These are phyloP conservation scores for Sonneratia caseolaris DNA, from an alignment of 345 rosid genomes.

Conservation along the genomic window DNA sequence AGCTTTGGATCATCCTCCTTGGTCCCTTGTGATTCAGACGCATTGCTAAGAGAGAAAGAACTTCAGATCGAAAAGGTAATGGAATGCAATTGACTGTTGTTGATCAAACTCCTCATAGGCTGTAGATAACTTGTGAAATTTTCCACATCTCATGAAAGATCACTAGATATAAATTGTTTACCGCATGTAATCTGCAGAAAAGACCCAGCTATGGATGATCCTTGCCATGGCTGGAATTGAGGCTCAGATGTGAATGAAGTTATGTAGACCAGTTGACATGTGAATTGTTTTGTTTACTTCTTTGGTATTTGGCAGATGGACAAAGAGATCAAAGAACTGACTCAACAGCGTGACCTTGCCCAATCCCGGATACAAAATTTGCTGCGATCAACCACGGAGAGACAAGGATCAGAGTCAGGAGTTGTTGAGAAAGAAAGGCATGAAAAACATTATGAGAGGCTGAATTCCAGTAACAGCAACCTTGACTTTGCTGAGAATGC, in stretches of 20 bases:
- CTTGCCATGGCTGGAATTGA: too few relatives aligned
- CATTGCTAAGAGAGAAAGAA: constrained; percentile 55
- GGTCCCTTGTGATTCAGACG: constrained; percentile 23
- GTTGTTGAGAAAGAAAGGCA: constrained; percentile 6
- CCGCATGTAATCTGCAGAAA: too few relatives aligned
- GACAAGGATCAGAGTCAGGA: constrained; percentile 3
- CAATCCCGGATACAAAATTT: constrained; percentile 48
- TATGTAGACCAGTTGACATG: too few relatives aligned
- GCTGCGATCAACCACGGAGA: constrained; percentile 37
- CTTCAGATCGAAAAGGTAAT: constrained; percentile 46
- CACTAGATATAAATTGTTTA: too few relatives aligned
- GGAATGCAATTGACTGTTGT: not conserved
- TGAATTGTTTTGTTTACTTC: too few relatives aligned
- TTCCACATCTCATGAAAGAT: too few relatives aligned
- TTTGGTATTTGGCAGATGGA: constrained; percentile 40
- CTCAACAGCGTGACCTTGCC: constrained; percentile 62
- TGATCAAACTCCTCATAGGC: too few relatives aligned
- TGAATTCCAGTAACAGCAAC: constrained; percentile 17
- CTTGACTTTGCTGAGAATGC: constrained; percentile 27
- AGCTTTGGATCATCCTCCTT: constrained; percentile 37
- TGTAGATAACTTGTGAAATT: too few relatives aligned
- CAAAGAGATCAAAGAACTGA: constrained; percentile 59
- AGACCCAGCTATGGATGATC: too few relatives aligned
- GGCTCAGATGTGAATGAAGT: too few relatives aligned
- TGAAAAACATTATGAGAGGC: constrained; percentile 13